These are phyloP conservation scores for Talaromyces atroroseus DNA, from an alignment of 2,329 filamentous ascomycete species.

Conservation along the genomic window DNA sequence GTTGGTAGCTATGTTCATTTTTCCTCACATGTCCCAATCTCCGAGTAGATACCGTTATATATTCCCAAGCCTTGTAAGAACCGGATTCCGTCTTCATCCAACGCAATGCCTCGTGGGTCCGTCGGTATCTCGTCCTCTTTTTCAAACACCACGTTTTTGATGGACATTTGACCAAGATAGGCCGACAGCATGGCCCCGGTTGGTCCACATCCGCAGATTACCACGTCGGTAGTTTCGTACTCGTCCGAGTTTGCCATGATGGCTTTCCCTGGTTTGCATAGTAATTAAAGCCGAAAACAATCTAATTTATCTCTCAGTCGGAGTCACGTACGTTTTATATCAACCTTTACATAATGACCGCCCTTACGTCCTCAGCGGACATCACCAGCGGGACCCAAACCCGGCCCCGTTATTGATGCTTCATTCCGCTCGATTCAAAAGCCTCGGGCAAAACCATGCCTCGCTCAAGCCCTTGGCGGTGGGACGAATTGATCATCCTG, in stretches of 20 bases:
- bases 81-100: slow-evolving; percentile 30
- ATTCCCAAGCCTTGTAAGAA: slow-evolving; percentile 25
- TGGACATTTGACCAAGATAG: slow-evolving; percentile 20
- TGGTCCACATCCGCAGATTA: slow-evolving; percentile 29
- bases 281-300: neutral
- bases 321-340: too few species aligned
- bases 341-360: too few species aligned
- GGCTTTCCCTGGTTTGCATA: neutral
- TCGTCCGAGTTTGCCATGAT: neutral
- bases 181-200: slow-evolving; percentile 26
- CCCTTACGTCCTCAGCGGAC: too few species aligned
- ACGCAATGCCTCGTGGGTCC: slow-evolving; percentile 27
- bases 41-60: slow-evolving; percentile 24
- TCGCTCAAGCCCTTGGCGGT: too few species aligned
- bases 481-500: too few species aligned
- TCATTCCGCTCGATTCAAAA: too few species aligned
- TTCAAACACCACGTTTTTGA: slow-evolving; percentile 25
- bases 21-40: slow-evolving; percentile 24
- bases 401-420: too few species aligned
- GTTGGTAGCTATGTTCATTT: too few species aligned
- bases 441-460: too few species aligned
- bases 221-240: slow-evolving; percentile 21
- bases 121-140: slow-evolving; percentile 24
- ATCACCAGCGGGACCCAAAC: too few species aligned
- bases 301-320: too few species aligned